Evolutionary conservation across 768 basidiomycete genomes (phyloP), one percentile per base, ranked within the genome.

Genomic region (Kwoniella heveanensis): DNA sequence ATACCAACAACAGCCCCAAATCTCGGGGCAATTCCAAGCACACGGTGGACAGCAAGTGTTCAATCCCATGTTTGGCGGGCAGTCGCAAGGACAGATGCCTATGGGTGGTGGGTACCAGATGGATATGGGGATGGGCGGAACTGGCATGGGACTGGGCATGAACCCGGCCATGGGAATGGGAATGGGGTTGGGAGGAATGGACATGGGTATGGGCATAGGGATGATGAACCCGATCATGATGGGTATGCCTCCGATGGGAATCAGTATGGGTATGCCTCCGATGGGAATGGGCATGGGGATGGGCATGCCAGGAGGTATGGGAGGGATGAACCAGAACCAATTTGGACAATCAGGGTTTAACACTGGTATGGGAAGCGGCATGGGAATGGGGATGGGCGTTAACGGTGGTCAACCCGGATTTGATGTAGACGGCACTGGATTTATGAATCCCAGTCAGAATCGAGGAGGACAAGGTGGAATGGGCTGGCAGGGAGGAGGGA

Each of bases 211-310:
- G 71, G 61, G 66, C 32, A 64, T 67, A 55, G 57, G 50, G 39
- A 70, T 66, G 68, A 72, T 72, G 65, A 65, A 59, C 7, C 61
- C 54, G 15, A 37, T 59, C 60, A 66, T 72, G 68, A 65, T 49
- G 62, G 50, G 48, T 36, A 67, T 21, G 32, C 39, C 44, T 17
- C 56, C 26, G 24, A 56, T 59, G 44, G 22, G 47, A 25, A 53
- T 60, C 50, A 27, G 29, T n/a, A 58, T 60, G 58, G 46, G 29
- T n/a, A 58, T 58, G 57, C 57, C 57, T 26, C 39, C 9, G 15
- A 50, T 58, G 57, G 49, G 49, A 22, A 59, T 59, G 57, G 57
- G 57, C 19, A 36, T 49, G 57, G 48, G 48, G 7, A 59, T 54
- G 53, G n/a, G n/a, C n/a, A n/a, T n/a, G n/a, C n/a, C n/a, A n/a